Evolutionary conservation across 2,329 filamentous ascomycete species (phyloP).

Genomic region (Pseudocercospora vitis): DNA sequence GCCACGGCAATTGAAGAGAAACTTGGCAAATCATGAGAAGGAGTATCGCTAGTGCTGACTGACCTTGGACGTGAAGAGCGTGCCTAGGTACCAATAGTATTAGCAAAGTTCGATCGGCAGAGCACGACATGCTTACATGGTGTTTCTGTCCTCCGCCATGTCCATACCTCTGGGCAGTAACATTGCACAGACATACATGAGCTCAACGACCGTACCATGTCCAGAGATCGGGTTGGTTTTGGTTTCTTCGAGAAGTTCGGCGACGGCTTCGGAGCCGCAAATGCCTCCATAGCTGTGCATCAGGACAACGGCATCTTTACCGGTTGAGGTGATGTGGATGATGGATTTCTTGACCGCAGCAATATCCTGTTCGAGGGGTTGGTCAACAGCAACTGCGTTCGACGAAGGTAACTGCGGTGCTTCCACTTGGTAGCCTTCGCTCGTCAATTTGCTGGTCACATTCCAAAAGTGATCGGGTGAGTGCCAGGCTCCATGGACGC

Average conservation of each 20-base stretch:
- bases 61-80: too few species aligned
- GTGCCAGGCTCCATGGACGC: conserved; percentile 20
- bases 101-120: too few species aligned
- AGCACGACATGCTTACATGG: background rate
- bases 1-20: background rate
- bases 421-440: conserved; percentile 13
- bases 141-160: background rate
- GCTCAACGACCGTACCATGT: conserved; percentile 12
- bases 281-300: conserved; percentile 39
- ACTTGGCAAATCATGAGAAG: too few species aligned
- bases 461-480: conserved; percentile 10
- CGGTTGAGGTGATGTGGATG: conserved; percentile 21
- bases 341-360: conserved; percentile 17
- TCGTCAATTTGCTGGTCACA: conserved; percentile 6
- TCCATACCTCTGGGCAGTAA: conserved; percentile 8
- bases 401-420: conserved; percentile 9
- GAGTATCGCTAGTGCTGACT: too few species aligned
- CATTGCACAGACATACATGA: conserved; percentile 19
- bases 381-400: conserved; percentile 5
- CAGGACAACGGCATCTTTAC: conserved; percentile 31
- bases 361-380: conserved; percentile 11
- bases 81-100: too few species aligned
- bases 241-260: conserved; percentile 11
- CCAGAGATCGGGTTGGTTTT: background rate
- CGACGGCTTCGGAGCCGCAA: conserved; percentile 32